Percentiles rank a stretch among this genome's conserved stretches.
Conservation (phyloP, 2,329 filamentous ascomycete genomes). For the Ustulina deusta region DNA sequence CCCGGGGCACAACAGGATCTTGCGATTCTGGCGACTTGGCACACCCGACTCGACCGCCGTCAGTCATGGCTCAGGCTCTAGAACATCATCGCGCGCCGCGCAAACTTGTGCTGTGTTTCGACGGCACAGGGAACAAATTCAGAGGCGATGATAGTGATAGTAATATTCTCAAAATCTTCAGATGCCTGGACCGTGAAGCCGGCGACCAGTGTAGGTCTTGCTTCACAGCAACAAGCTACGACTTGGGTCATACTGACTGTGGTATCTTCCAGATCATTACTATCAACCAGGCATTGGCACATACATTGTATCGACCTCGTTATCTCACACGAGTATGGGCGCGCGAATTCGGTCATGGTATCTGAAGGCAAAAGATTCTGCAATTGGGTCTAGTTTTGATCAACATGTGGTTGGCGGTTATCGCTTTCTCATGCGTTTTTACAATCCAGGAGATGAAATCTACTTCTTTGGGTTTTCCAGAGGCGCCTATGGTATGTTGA, state of each 20-base stretch:
- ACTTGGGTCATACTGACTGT: slow-evolving; percentile 17
- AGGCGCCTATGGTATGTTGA: slow-evolving; percentile 66
- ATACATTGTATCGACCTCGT: slow-evolving; percentile 71
- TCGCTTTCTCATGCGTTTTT: slow-evolving; percentile 81
- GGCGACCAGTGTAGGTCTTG: slow-evolving; percentile 66
- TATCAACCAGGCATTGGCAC: slow-evolving; percentile 80
- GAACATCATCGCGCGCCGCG: slow-evolving; percentile 43
- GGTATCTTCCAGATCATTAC: slow-evolving; percentile 61
- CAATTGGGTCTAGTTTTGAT: slow-evolving; percentile 82
- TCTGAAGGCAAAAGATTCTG: slow-evolving; percentile 80
- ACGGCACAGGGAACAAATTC: slow-evolving; percentile 74
- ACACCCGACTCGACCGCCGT: slow-evolving; percentile 22
- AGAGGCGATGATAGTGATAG: slow-evolving; percentile 72
- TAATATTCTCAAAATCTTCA: slow-evolving; percentile 77
- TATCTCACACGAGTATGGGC: slow-evolving; percentile 67
- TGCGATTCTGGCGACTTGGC: slow-evolving; percentile 27
- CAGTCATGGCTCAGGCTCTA: slow-evolving; percentile 40
- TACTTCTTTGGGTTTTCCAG: slow-evolving; percentile 81
- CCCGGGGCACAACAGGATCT: slow-evolving; percentile 34
- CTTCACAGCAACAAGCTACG: neutral
- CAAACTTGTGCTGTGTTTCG: slow-evolving; percentile 72
- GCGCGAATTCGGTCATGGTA: slow-evolving; percentile 75
- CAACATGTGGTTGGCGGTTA: slow-evolving; percentile 87
- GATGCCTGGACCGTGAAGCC: slow-evolving; percentile 74
- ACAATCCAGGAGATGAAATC: slow-evolving; percentile 72